Evolutionary conservation across 1,284 basidiomycete species (phyloP).

Genomic region (Macrocystidia cucumis): DNA sequence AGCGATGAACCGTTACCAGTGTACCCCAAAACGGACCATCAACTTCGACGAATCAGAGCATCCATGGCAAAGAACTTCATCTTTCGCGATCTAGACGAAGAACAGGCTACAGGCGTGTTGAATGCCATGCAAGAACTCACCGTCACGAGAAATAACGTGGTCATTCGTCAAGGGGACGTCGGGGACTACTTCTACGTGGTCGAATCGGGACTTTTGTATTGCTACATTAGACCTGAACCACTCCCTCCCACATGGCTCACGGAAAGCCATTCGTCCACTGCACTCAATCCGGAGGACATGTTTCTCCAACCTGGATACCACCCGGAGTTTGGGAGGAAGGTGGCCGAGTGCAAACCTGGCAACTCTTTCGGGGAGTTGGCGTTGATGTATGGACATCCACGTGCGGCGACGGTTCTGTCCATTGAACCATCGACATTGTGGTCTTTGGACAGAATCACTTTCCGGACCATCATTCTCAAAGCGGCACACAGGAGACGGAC

Average conservation of each 20-base stretch:
- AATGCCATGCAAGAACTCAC: conserved; percentile 93
- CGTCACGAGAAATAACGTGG: conserved; percentile 68
- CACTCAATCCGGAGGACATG: conserved; percentile 35
- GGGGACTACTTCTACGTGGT: conserved; percentile 99
- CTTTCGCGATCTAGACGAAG: conserved; percentile 94
- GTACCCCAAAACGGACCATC: conserved; percentile 80
- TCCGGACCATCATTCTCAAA: conserved; percentile 95
- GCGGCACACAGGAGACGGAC: conserved; percentile 81
- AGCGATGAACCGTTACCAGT: conserved; percentile 63
- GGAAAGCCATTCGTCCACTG: conserved; percentile 27
- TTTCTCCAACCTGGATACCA: conserved; percentile 61
- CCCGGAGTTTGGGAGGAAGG: conserved; percentile 72
- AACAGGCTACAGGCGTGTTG: conserved; percentile 89
- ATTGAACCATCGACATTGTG: conserved; percentile 83
- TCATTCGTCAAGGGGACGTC: conserved; percentile 95
- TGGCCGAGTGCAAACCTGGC: conserved; percentile 81
- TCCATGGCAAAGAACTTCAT: conserved; percentile 90
- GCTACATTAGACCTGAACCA: conserved; percentile 73
- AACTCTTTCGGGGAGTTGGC: conserved; percentile 95
- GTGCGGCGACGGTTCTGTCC: conserved; percentile 90
- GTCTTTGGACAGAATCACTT: conserved; percentile 95
- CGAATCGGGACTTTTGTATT: conserved; percentile 83
- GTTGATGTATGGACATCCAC: conserved; percentile 95
- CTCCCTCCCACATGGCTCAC: conserved; percentile 50
- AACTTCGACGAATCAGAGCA: conserved; percentile 80